phyloP scores from a whole-genome alignment of 2,329 filamentous ascomycete genomes.

The Fusarium coicis region DNA sequence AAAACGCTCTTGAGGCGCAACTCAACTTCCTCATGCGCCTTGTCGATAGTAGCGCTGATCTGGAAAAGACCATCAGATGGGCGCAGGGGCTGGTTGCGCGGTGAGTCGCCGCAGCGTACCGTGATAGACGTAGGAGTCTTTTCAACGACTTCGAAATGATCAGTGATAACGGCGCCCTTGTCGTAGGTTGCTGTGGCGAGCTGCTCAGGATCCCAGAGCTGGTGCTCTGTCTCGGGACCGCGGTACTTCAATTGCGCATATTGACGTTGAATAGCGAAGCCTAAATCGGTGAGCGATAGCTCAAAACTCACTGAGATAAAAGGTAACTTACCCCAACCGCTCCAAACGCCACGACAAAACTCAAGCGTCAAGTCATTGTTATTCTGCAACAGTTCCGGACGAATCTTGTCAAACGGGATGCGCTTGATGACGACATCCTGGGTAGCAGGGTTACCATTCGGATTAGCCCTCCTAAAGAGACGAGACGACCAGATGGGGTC shows the following conservation, averaged over 20 bases:
- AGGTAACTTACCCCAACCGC: constrained; percentile 65
- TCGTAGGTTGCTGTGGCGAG: constrained; percentile 68
- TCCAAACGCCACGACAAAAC: constrained; percentile 76
- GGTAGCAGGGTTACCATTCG: constrained; percentile 68
- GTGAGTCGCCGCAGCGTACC: constrained; percentile 74
- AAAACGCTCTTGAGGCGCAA: constrained; percentile 73
- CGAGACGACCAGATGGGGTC: constrained; percentile 71
- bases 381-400: constrained; percentile 71
- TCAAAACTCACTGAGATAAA: neutral
- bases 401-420: constrained; percentile 71
- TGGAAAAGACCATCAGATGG: constrained; percentile 74
- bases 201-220: constrained; percentile 70
- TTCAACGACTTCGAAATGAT: constrained; percentile 78
- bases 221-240: constrained; percentile 66
- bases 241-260: constrained; percentile 70
- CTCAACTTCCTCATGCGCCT: constrained; percentile 68
- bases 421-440: constrained; percentile 73
- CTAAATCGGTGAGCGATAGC: constrained; percentile 46
- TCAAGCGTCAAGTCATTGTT: constrained; percentile 68
- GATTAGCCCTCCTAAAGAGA: constrained; percentile 69
- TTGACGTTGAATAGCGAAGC: constrained; percentile 67
- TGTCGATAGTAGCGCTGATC: constrained; percentile 70
- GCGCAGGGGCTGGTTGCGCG: constrained; percentile 65
- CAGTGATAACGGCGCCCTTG: constrained; percentile 71
- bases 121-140: constrained; percentile 70